These are phyloP conservation scores for Microascus cirrosus DNA, from an alignment of 2,329 filamentous ascomycete genomes.

Conservation along the genomic window DNA sequence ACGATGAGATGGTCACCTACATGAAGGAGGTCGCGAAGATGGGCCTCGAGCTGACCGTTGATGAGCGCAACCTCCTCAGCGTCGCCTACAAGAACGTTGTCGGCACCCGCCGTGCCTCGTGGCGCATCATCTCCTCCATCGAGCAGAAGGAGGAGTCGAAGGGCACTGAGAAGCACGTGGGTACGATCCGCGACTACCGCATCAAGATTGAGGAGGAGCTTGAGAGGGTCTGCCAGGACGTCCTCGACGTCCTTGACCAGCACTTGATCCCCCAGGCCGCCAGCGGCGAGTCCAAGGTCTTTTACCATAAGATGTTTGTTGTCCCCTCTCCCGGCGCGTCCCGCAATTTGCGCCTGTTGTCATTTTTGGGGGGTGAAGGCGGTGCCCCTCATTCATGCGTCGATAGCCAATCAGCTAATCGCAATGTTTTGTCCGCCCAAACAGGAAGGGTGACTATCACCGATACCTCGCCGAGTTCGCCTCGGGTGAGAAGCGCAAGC, in stretches of 20 bases:
- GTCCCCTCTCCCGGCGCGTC: constrained; percentile 5
- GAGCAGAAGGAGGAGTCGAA: constrained; percentile 99
- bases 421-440: not conserved
- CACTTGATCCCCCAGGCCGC: constrained; percentile 91
- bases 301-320: constrained; percentile 99
- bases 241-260: constrained; percentile 88
- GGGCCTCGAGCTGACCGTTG: constrained; percentile 72
- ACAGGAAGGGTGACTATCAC: constrained; percentile 95
- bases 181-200: constrained; percentile 91
- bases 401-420: constrained; percentile 5
- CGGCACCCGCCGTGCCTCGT: constrained; percentile 93
- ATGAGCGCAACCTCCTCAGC: constrained; percentile 97
- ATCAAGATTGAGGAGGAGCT: constrained; percentile 97
- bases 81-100: constrained; percentile 99
- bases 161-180: constrained; percentile 89
- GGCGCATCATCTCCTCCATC: constrained; percentile 99
- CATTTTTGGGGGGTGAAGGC: not conserved
- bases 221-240: constrained; percentile 96
- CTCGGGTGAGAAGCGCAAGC: constrained; percentile 84
- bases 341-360: not conserved
- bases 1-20: constrained; percentile 99
- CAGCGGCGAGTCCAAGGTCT: constrained; percentile 97
- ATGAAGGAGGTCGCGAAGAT: constrained; percentile 99
- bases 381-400: constrained; percentile 3
- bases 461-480: constrained; percentile 92